Evolutionary conservation across 306 rosid species (phyloP).

Genomic region (Sesbania bispinosa): DNA sequence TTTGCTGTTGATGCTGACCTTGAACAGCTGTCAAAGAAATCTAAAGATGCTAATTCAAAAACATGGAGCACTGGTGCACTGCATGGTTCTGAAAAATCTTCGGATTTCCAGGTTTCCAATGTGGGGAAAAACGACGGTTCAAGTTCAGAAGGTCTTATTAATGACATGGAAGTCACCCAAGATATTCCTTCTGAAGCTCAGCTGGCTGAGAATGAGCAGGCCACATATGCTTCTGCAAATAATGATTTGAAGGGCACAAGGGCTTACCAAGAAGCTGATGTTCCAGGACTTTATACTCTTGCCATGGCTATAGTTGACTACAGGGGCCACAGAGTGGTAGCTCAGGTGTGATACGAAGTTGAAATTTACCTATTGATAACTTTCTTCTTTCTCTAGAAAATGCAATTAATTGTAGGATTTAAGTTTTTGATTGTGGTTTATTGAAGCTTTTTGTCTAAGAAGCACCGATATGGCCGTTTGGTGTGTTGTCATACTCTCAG

Average conservation of each 20-base stretch:
- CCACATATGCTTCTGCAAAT: slow-evolving; percentile 87
- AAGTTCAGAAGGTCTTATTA: slow-evolving; percentile 36
- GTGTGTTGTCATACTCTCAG: not conserved
- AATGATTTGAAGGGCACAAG: slow-evolving; percentile 91
- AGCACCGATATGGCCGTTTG: not conserved
- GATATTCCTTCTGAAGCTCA: slow-evolving; percentile 47
- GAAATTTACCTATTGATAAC: not conserved
- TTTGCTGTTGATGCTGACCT: slow-evolving; percentile 86
- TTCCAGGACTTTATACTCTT: slow-evolving; percentile 71
- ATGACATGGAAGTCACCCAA: slow-evolving; percentile 35
- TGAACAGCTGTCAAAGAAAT: slow-evolving; percentile 66
- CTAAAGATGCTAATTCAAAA: slow-evolving; percentile 39
- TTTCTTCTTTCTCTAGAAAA: not conserved
- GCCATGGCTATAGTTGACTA: slow-evolving; percentile 87
- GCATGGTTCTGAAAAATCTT: slow-evolving; percentile 38
- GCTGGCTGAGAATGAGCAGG: slow-evolving; percentile 72
- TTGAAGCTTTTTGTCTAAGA: not conserved
- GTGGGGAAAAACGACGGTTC: slow-evolving; percentile 44
- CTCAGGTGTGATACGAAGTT: slow-evolving; percentile 58
- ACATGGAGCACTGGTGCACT: slow-evolving; percentile 21
- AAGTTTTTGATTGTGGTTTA: not conserved
- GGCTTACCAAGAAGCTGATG: slow-evolving; percentile 90
- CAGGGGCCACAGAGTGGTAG: slow-evolving; percentile 89
- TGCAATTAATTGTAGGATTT: not conserved
- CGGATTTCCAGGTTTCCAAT: slow-evolving; percentile 36